These are phyloP conservation scores for Mariannaea elegans DNA, from an alignment of 2,329 filamentous ascomycete genomes.

Conservation along the genomic window DNA sequence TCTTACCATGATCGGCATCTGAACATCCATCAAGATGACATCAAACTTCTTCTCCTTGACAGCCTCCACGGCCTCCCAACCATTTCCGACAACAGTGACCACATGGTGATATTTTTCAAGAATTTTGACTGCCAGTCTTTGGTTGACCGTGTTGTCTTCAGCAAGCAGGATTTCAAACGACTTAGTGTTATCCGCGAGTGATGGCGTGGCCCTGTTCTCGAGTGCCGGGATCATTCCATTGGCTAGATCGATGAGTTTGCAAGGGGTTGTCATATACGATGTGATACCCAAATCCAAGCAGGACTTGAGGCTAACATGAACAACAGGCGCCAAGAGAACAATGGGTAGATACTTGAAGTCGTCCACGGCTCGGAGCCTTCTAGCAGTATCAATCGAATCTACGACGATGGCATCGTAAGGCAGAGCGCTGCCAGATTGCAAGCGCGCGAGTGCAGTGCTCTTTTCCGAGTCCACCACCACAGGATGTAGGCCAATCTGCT, in stretches of 20 bases:
- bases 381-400: slow-evolving; percentile 91
- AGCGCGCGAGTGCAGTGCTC: slow-evolving; percentile 66
- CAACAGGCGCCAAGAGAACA: slow-evolving; percentile 86
- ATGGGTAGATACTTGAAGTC: slow-evolving; percentile 99
- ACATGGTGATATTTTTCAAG: slow-evolving; percentile 95
- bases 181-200: slow-evolving; percentile 90
- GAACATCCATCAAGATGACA: slow-evolving; percentile 98
- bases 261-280: slow-evolving; percentile 99
- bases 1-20: slow-evolving; percentile 98
- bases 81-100: slow-evolving; percentile 93
- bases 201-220: slow-evolving; percentile 90
- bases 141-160: slow-evolving; percentile 98
- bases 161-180: slow-evolving; percentile 95
- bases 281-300: slow-evolving; percentile 95
- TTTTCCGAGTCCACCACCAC: slow-evolving; percentile 84
- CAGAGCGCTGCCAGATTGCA: slow-evolving; percentile 64
- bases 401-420: slow-evolving; percentile 96
- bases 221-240: slow-evolving; percentile 96
- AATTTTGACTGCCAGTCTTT: slow-evolving; percentile 94
- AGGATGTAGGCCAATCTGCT: slow-evolving; percentile 80
- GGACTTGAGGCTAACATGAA: slow-evolving; percentile 92
- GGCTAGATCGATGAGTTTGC: slow-evolving; percentile 90
- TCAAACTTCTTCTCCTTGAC: slow-evolving; percentile 93
- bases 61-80: slow-evolving; percentile 90
- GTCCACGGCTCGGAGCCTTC: slow-evolving; percentile 83